Evolutionary conservation across 208 protist genomes (phyloP), one percentile per base, ranked within the genome.

Genomic region (Trypanosoma melophagium): DNA sequence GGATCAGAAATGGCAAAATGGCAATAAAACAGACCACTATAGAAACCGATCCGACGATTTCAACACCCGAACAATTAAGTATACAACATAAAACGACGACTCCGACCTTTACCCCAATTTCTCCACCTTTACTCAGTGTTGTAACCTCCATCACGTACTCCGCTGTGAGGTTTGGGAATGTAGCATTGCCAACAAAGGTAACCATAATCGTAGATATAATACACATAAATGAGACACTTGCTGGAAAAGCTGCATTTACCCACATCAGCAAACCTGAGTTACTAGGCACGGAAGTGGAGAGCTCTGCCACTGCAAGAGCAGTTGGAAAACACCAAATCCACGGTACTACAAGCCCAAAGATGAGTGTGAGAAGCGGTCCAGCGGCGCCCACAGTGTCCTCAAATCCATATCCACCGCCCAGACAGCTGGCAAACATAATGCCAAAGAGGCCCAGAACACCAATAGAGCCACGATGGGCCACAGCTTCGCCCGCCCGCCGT

Each of bases 231-330:
- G 87, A 93, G 17, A 93, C 70, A 44, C 83, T 84, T 21, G 87
- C 74, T n/a, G 83, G 87, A 24, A 93, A 89, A n/a, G 87, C 82
- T 0, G 83, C 87, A 60, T 93, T 93, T 5, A 82, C 79, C 85
- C 87, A 93, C 87, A 93, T 93, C 56, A 93, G 84, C 52, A 93
- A 75, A n/a, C 87, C 87, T 0, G 87, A 93, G 81, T 93, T 93
- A 69, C 87, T 93, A 22, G 84, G 87, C 57, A 93, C 83, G 10
- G 87, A 72, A 7, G 87, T 93, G 16, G 84, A 90, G 9, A 93
- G 74, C 74, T 93, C 84, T 41, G 87, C 81, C 47, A 93, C 87
- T 38, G 87, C 84, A 35, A 93, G 74, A 13, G 84, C 87, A 17
- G 87, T 93, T 4, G 87, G 87, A 21, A 87, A 76, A 31, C 60